Evolutionary conservation across 2,329 filamentous ascomycete genomes (phyloP).

Genomic region (Hypoxylon sp.): DNA sequence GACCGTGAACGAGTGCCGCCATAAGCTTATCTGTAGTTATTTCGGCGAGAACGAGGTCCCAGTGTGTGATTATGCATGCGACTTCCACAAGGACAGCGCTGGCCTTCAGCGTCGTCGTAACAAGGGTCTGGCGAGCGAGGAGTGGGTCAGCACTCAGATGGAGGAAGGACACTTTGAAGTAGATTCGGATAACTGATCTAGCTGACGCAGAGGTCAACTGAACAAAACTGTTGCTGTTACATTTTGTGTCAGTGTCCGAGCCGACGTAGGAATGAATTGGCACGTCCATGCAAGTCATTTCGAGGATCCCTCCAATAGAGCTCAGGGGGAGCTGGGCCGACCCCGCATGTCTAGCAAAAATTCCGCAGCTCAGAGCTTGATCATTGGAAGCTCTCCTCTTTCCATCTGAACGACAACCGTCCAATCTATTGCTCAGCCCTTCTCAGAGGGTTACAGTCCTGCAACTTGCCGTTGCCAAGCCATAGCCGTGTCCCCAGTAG

Average conservation of each 20-base stretch:
- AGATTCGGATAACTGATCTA: conserved; percentile 64
- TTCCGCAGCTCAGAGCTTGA: conserved; percentile 39
- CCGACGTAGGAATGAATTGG: conserved; percentile 38
- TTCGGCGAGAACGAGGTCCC: conserved; percentile 75
- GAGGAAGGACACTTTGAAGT: conserved; percentile 68
- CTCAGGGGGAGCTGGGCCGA: conserved; percentile 31
- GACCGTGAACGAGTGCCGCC: conserved; percentile 76
- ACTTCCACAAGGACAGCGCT: conserved; percentile 77
- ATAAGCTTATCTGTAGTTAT: conserved; percentile 79
- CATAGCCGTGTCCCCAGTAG: conserved; percentile 2
- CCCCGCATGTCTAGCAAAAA: conserved; percentile 43
- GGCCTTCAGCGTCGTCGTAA: conserved; percentile 68
- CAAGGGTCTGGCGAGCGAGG: conserved; percentile 68
- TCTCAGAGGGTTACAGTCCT: conserved; percentile 26
- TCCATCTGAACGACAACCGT: conserved; percentile 37
- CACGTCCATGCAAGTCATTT: conserved; percentile 39
- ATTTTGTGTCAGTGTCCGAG: conserved; percentile 29
- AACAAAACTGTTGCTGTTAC: conserved; percentile 30
- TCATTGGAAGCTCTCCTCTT: conserved; percentile 33
- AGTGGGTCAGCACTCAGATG: conserved; percentile 73
- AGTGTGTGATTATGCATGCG: conserved; percentile 79
- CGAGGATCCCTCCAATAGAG: conserved; percentile 44
- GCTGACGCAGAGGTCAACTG: conserved; percentile 46
- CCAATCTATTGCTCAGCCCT: conserved; percentile 27
- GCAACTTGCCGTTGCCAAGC: conserved; percentile 27